Evolutionary conservation across 495 filamentous ascomycete genomes (phyloP), one percentile per base, ranked within the genome.

Genomic region (Cenococcum geophilum): DNA sequence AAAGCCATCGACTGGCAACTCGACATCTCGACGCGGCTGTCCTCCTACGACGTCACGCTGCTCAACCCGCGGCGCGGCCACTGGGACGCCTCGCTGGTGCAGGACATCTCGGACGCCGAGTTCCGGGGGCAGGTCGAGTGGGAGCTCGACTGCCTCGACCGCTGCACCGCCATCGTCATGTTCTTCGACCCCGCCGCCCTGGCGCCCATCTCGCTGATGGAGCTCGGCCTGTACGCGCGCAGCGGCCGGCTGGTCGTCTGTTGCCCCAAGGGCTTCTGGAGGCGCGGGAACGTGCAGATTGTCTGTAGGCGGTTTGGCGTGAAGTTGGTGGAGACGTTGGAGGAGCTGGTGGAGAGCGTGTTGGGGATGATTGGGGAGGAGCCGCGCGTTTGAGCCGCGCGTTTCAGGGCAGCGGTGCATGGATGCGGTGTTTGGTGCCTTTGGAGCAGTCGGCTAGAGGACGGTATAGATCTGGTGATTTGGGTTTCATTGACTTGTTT

Each of bases 141-240:
- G 82, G 82, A 87, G 71, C 72, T 86, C 10, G 74, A 80, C 20
- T 80, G 74, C 68, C 76, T 80, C 58, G 78, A 81, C 43, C 57
- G 47, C 0, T 80, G 79, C 6, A 77, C 82, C 58, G 55, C 84
- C 18, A 73, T 85, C 6, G 78, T 79, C 8, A 59, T 86, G 27
- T 84, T 79, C 66, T 84, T 83, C 49, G 77, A 81, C 37, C 71
- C 75, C 0, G 68, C 54, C 9, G 77, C 78, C 0, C 57, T 62
- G 40, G 77, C 79, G 11, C 78, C 79, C 1, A 72, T 84, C 9
- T 79, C 74, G 40, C 62, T 84, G 64, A 57, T 82, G 4, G 80
- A 82, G 66, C 68, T 83, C 16, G 81, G 83, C 0, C 72, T 86
- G 18, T 79, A 67, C 55, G 79, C 78, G 11, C 64, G 65, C 6